Evolutionary conservation across 2,329 filamentous ascomycete species (phyloP), one percentile per base, ranked within the genome.

Genomic region (Ophiostoma sp.): DNA sequence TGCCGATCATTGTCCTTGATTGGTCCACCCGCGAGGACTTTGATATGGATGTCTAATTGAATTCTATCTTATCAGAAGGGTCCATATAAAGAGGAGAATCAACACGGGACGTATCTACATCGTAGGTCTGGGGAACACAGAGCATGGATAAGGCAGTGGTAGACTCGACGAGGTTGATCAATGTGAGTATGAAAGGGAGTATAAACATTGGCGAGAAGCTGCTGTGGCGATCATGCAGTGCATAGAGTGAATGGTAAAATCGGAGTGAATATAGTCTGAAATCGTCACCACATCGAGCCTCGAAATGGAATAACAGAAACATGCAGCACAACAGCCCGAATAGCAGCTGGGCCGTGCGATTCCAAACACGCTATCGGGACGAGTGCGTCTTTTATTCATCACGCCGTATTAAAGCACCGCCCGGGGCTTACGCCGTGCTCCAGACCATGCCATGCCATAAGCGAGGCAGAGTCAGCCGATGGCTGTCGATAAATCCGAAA

Each of bases 21-120:
- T 66, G 64, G 64, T 66, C 20, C 36, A 8, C 33, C 33, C 31
- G 27, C 64, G 64, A 17, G 64, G 62, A 27, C 62, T n/a, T 65
- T 65, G 62, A 65, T 57, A 65, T 65, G 31, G 31, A 8, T 66
- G 64, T 57, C 52, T 57, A 57, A 57, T 57, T 8, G 52, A 57
- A 31, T 57, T 57, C 13, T 64, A 64, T 64, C 60, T 64, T 64
- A 64, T 64, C 60, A 64, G 27, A 31, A 31, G 60, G 60, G 31
- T 64, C 60, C 60, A 64, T 64, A 8, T n/a, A 64, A 64, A 64
- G 60, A 64, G 60, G 60, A 64, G 60, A 64, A 64, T 31, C 54
- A 60, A 64, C 60, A 64, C 31, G 31, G 31, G 17, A 64, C 60
- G 27, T 31, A 31, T 31, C 1, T 31, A 31, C 27, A 31, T 31